phyloP scores from a whole-genome alignment of 306 rosid species.

The Prunus kanzakura region DNA sequence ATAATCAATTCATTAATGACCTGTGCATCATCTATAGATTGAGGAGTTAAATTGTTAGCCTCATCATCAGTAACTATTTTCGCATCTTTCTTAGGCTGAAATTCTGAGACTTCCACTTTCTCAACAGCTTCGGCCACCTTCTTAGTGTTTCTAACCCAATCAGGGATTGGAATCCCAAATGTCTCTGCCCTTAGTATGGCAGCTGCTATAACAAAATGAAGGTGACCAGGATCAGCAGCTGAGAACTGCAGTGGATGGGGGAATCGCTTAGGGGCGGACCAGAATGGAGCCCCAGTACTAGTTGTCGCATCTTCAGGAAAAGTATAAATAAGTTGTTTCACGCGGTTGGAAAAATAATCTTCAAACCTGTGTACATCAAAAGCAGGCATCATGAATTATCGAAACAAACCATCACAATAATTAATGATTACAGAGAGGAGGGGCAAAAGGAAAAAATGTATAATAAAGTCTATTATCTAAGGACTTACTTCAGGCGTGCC shows the following conservation, averaged over 20 bases:
- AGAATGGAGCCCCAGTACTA: constrained; percentile 90
- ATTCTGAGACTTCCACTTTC: constrained; percentile 71
- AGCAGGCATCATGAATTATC: neutral
- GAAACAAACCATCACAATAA: neutral
- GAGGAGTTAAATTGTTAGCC: constrained; percentile 68
- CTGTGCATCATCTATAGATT: constrained; percentile 81
- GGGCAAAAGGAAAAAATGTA: neutral
- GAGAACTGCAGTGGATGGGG: constrained; percentile 87
- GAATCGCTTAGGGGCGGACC: constrained; percentile 98
- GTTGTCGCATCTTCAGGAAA: constrained; percentile 96
- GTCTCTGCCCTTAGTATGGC: constrained; percentile 85
- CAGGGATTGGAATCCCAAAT: constrained; percentile 82
- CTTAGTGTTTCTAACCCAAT: constrained; percentile 68
- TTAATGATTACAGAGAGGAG: neutral
- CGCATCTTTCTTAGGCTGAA: constrained; percentile 76
- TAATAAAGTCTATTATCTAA: neutral
- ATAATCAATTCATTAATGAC: constrained; percentile 65
- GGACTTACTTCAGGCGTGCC: constrained; percentile 83
- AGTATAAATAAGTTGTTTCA: constrained; percentile 86
- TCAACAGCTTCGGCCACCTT: constrained; percentile 78
- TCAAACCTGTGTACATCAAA: constrained; percentile 66
- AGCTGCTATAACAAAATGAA: constrained; percentile 76
- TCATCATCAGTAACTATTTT: constrained; percentile 91
- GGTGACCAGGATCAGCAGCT: constrained; percentile 62
- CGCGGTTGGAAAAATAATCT: constrained; percentile 83